These are phyloP conservation scores for Saccharomycopsis sp. DNA, from an alignment of 805 yeast genomes.

Conservation along the genomic window DNA sequence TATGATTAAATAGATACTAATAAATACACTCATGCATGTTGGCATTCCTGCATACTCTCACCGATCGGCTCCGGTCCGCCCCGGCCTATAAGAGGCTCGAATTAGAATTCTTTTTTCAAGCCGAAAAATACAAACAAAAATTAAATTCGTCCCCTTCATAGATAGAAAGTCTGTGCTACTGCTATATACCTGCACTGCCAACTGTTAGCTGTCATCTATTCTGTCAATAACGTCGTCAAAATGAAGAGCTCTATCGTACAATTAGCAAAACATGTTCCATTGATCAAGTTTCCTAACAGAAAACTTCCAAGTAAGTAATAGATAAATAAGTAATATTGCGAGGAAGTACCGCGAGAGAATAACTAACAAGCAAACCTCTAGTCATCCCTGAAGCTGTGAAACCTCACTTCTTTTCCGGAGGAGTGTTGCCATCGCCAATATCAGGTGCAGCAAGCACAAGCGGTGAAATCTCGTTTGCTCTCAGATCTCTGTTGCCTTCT, in stretches of 20 bases:
- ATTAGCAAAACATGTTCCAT: constrained; percentile 42
- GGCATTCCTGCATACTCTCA: too few relatives aligned
- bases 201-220: not conserved
- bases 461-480: constrained; percentile 22
- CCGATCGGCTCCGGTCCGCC: constrained; percentile 11
- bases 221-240: not conserved
- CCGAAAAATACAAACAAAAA: not conserved
- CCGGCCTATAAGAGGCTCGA: not conserved
- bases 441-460: constrained; percentile 17
- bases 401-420: constrained; percentile 39
- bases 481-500: constrained; percentile 53
- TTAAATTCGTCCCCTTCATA: too few relatives aligned
- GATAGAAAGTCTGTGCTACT: not conserved
- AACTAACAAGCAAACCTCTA: not conserved
- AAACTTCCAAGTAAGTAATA: constrained; percentile 12
- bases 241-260: constrained; percentile 29
- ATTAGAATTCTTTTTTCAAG: not conserved
- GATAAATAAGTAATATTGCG: not conserved
- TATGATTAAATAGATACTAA: too few relatives aligned
- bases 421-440: constrained; percentile 32
- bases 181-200: too few relatives aligned
- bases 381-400: constrained; percentile 23
- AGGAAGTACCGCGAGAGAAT: not conserved
- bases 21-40: too few relatives aligned
- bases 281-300: constrained; percentile 56